Evolutionary conservation across 768 basidiomycete species (phyloP), one percentile per base, ranked within the genome.

Genomic region (Agaricus subrufescens): DNA sequence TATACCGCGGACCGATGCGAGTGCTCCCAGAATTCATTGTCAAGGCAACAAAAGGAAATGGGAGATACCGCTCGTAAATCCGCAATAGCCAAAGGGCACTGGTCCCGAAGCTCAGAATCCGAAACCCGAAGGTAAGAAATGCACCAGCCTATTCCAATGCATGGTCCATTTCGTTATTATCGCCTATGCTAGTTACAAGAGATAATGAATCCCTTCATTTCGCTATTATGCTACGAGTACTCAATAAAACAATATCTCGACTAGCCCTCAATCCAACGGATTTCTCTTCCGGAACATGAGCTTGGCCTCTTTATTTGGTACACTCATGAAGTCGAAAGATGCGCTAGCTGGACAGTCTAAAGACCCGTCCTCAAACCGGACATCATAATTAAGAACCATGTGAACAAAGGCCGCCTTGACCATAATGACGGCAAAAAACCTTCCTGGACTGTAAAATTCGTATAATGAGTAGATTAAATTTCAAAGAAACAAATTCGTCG

Each of bases 391-490:
- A 46, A 72, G 25, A 2, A 77, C 46, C 7, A 77, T 45, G 50
- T 74, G 65, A 7, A 70, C 62, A 51, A 75, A 62, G 62, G 74
- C 67, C 7, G 68, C 61, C 52, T 78, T 77, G 23, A 74, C 61
- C 49, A 71, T 69, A 46, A 62, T 70, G 2, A 71, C 68, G 1
- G 75, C 74, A 48, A 77, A 73, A 62, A 74, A 75, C 5, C 77
- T 68, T 0, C 76, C 77, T 26, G 77, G 74, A 52, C 71, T 71
- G 19, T 19, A 19, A 54, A 7, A 15, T 3, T 11, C 40, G n/a
- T 15, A 50, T 19, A 3, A 29, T 47, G 27, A 31, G 46, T n/a
- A 27, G 15, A n/a, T 15, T n/a, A 12, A 30, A 7, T 27, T n/a
- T 25, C 31, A 50, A 11, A 42, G 6, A 42, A 14, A 19, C 3